Base-by-base conservation (phyloP, 148 eudicot species). In the Spergularia bocconei region DNA sequence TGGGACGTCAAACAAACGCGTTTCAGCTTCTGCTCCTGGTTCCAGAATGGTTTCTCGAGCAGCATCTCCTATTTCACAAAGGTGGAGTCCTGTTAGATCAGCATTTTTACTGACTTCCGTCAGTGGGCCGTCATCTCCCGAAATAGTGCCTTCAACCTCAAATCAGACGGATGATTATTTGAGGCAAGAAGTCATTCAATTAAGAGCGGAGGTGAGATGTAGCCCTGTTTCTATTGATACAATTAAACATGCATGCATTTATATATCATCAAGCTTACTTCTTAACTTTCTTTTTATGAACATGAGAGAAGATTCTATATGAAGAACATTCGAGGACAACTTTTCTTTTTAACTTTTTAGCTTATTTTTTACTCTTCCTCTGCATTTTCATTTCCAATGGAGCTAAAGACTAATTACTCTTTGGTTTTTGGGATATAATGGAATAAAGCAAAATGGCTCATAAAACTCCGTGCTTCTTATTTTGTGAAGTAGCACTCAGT, bases 171-270 rank as follows among this genome's bases (percentile, higher is more conserved):
- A 84, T 77, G 84, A 79, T 80, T 69, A 59, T 62, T 72, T 82
- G 73, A 76, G 78, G 78, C 84, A 84, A 81, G 98, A 93, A 76
- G 78, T 87, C 71, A 73, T 79, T 47, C 74, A 78, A 78, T 81
- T 93, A 63, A 91, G 82, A 82, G 80, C 82, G 75, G 93, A 93
- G 94, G 98, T 91, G 78, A 84, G 73, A 57, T 14, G 13, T 50
- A 11, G 12, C 63, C 15, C 52, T 10, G 19, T 51, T 52, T 64
- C 60, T 16, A n/a, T 7, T 62, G 4, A 14, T 44, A n/a, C 44
- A 50, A 50, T 68, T 9, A 69, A 51, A 69, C n/a, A 36, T 70
- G 29, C 39, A 53, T 70, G 48, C 74, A 23, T 2, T 41, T 39
- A 25, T 15, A 67, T 20, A 11, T n/a, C 11, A 44, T 44, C 48